phyloP scores from a whole-genome alignment of 768 basidiomycete genomes.

The Kwoniella mangroviensis region DNA sequence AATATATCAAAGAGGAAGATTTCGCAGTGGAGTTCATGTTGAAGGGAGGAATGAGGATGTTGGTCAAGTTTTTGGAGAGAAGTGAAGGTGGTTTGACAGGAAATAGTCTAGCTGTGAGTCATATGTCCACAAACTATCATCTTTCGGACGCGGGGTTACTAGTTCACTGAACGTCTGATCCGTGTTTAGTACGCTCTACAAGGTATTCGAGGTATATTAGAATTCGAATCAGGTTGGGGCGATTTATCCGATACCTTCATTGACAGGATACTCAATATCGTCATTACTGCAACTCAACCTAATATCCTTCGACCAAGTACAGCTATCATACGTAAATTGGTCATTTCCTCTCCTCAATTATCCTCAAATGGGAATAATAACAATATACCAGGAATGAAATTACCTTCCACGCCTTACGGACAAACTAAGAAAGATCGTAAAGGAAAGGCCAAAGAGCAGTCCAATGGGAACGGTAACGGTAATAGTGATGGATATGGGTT shows the following conservation, averaged over 20 bases:
- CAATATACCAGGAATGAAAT: conserved; percentile 19
- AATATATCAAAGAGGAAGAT: conserved; percentile 53
- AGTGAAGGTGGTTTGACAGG: conserved; percentile 32
- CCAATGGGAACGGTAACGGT: neutral
- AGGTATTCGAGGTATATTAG: conserved; percentile 47
- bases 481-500: conserved; percentile 34
- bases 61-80: conserved; percentile 42
- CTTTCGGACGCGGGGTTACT: too few relatives aligned
- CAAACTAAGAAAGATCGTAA: conserved; percentile 22
- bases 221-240: conserved; percentile 48
- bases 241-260: conserved; percentile 36
- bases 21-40: conserved; percentile 56
- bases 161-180: neutral
- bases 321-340: conserved; percentile 45
- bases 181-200: conserved; percentile 49
- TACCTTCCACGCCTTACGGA: conserved; percentile 28
- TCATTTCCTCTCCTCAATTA: conserved; percentile 42
- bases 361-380: neutral
- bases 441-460: conserved; percentile 25
- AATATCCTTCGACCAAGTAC: conserved; percentile 53
- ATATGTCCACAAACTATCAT: neutral
- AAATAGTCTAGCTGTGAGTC: conserved; percentile 51
- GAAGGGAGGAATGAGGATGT: conserved; percentile 45
- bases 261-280: conserved; percentile 33
- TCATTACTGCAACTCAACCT: conserved; percentile 36